Base-by-base conservation (phyloP, 1,284 basidiomycete genomes). In the Naganishia liquefaciens region DNA sequence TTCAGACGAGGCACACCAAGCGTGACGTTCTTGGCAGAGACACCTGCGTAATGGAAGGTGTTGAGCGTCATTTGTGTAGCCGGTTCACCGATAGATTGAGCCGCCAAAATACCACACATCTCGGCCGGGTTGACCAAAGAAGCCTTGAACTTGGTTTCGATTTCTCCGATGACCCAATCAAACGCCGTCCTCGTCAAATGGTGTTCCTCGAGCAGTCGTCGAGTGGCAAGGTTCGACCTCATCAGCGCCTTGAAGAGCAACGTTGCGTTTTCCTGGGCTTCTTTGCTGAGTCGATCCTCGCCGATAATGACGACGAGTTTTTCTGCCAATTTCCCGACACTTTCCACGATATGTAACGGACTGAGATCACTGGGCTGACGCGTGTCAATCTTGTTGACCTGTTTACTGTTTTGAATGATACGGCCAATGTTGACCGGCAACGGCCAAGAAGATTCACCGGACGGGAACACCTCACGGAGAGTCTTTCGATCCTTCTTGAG, bases 41-140 rank as follows among this genome's bases (percentile, higher is more conserved):
- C 94, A 89, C 94, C 94, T 70, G 94, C 94, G 77, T 96, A 97
- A 81, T 98, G 94, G 89, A 97, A 97, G 0, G 93, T 97, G 78
- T 97, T 83, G 65, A 97, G 80, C 13, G 93, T 97, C 94, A 97
- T 97, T 81, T 98, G 94, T 2, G 96, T 99, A 2, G 96, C 96
- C 0, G 96, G 96, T 83, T 99, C 96, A 79, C 96, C 96, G 70
- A 99, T 99, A 5, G 93, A 97, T 80, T 99, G 96, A 0, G 96
- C 96, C 42, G 96, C 90, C 17, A 99, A 85, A 0, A 93, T 98
- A 53, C 96, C 96, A 72, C 96, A 99, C 96, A 99, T 99, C 80
- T 99, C 96, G 57, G 95, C 94, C 0, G 96, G 91, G 74, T 95
- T 90, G 27, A 86, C 93, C 2, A 97, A 75, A 1, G 94, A 91